phyloP scores from a whole-genome alignment of 176 grass and related monocot species.

The Thinopyrum elongatum region DNA sequence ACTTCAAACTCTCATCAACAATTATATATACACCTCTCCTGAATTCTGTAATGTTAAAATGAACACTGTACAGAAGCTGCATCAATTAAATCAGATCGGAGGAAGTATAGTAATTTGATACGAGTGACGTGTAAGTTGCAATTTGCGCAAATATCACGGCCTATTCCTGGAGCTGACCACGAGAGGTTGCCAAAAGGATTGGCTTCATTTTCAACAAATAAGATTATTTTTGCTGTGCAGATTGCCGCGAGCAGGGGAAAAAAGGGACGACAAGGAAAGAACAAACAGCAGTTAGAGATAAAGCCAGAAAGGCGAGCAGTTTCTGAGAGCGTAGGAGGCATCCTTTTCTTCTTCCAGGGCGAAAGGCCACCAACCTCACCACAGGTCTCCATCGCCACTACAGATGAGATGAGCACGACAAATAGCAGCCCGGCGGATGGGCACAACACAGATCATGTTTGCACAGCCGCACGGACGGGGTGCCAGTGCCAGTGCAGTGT shows the following conservation, averaged over 20 bases:
- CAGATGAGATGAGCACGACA: background rate
- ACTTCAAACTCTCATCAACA: background rate
- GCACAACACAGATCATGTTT: background rate
- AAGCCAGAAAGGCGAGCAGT: slow-evolving; percentile 3
- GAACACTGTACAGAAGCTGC: too few relatives aligned
- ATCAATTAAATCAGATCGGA: too few relatives aligned
- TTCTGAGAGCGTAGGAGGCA: background rate
- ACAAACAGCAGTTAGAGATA: background rate
- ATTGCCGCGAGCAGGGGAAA: background rate
- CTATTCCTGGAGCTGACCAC: background rate
- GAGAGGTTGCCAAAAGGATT: background rate
- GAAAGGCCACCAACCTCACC: slow-evolving; percentile 31
- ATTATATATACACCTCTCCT: background rate
- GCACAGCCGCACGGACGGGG: background rate
- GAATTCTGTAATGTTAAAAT: too few relatives aligned
- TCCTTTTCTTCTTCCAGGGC: slow-evolving; percentile 13
- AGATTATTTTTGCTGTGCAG: background rate
- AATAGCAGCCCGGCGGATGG: background rate
- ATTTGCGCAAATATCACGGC: background rate
- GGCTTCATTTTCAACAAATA: background rate
- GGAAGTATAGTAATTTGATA: too few relatives aligned
- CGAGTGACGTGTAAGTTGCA: background rate
- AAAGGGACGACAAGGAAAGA: background rate
- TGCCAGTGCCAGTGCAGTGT: background rate
- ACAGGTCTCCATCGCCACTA: background rate